Evolutionary conservation across 2,329 filamentous ascomycete genomes (phyloP), one percentile per base, ranked within the genome.

Genomic region (Drechslerella coelobrocha): DNA sequence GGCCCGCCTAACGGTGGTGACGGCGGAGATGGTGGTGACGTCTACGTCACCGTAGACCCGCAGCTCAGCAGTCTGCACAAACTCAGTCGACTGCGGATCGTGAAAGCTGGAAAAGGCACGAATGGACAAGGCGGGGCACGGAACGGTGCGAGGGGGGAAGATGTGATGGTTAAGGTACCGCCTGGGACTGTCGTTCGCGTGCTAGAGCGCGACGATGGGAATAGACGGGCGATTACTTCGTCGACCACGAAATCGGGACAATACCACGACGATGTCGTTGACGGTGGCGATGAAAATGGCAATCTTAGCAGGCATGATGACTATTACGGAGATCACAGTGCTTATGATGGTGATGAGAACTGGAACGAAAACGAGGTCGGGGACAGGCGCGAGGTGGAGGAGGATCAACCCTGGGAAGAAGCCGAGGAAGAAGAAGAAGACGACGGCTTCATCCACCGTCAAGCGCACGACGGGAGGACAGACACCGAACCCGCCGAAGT

Each of bases 1-100:
- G 94, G 94, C 0, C 94, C 94, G 9, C 86, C 94, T 8, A 97
- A 99, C 78, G 94, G 94, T 52, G 94, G 94, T 68, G 92, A 99
- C 77, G 94, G 94, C 43, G 94, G 94, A 2, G 89, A 87, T 61
- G 94, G 94, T 72, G 94, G 94, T 39, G 95, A 89, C 76, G 83
- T 99, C 74, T 97, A 96, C 78, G 95, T 99, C 65, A 92, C 94
- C 6, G 87, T 96, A 1, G 87, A 89, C 60, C 91, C 92, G 68
- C 90, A 97, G 79, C 39, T 60, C 9, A 97, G 92, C 0, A 96
- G 91, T 57, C 81, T 99, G 72, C 92, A 97, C 80, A 97, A 97
- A 80, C 83, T 99, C 8, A 89, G 91, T 0, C 84, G 93, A 41
- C 83, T 88, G 74, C 87, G 90, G 1, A 85, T 91, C 61, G 79